A percentile compares a stretch with the other conserved stretches of the same genome.
Evolutionary conservation across 163 green algal genomes (phyloP).

Genomic region (Volvox carteri): DNA sequence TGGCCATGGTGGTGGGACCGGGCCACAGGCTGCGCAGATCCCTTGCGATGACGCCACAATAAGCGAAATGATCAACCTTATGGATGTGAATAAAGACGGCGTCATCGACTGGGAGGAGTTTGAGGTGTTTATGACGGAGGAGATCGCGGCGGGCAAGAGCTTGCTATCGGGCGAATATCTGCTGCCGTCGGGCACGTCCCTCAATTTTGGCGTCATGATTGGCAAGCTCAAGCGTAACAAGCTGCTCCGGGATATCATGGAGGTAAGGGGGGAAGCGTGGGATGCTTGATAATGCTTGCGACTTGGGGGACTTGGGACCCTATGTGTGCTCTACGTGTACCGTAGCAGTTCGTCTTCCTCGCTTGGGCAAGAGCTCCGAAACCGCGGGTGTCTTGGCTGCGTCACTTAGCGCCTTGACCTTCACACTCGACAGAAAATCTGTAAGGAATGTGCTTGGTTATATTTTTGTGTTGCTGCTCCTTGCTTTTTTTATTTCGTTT

Average conservation of each 20-base stretch:
- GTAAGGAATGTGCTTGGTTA: too few species aligned
- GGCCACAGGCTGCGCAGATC: slow-evolving; percentile 64
- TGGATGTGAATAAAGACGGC: slow-evolving; percentile 58
- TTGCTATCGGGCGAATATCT: slow-evolving; percentile 65
- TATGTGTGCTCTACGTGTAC: too few species aligned
- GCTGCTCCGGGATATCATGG: slow-evolving; percentile 60
- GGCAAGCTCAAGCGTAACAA: slow-evolving; percentile 61
- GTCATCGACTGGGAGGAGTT: slow-evolving; percentile 48
- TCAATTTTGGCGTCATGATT: slow-evolving; percentile 66
- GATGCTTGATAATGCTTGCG: too few species aligned
- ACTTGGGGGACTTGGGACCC: too few species aligned
- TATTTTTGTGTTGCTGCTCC: too few species aligned
- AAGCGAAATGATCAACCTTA: slow-evolving; percentile 56
- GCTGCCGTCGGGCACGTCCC: slow-evolving; percentile 52
- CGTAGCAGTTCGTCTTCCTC: too few species aligned
- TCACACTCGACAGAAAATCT: too few species aligned
- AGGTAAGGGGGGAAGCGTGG: background rate
- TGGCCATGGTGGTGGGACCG: too few species aligned
- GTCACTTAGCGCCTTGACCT: too few species aligned
- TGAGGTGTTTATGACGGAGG: slow-evolving; percentile 63
- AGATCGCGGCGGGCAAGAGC: slow-evolving; percentile 65
- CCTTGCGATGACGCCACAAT: slow-evolving; percentile 60
- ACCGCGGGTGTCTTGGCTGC: too few species aligned
- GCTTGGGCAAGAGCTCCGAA: too few species aligned
- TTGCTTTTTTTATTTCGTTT: too few species aligned